Evolutionary conservation across 192 early-diverging fungal genomes (phyloP).

Genomic region (Coemansia sp.): DNA sequence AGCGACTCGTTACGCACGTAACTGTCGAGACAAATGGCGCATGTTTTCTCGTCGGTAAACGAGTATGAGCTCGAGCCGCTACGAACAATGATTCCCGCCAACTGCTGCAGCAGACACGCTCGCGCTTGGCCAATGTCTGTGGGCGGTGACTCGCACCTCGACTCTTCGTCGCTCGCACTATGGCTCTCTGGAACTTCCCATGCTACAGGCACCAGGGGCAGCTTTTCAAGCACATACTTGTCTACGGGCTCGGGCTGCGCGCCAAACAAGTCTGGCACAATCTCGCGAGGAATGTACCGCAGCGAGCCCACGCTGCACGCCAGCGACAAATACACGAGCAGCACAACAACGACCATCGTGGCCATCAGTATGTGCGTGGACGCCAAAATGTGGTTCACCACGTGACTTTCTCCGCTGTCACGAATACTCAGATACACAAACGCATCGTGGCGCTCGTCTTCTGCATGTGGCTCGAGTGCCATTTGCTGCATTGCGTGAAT

Average conservation of each 20-base stretch:
- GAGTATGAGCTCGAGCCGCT: constrained; percentile 37
- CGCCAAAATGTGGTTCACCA: constrained; percentile 29
- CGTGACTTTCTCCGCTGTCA: constrained; percentile 5
- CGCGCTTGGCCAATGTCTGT: constrained; percentile 5
- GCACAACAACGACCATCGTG: constrained; percentile 17
- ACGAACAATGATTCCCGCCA: constrained; percentile 40
- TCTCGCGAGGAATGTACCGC: constrained; percentile 34
- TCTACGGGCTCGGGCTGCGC: constrained; percentile 34
- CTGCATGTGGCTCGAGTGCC: constrained; percentile 4
- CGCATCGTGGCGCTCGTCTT: constrained; percentile 3
- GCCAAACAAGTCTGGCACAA: constrained; percentile 36
- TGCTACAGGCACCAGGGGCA: constrained; percentile 39
- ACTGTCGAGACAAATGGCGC: constrained; percentile 72
- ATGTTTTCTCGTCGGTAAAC: constrained; percentile 62
- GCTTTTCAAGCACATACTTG: constrained; percentile 18
- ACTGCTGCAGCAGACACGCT: constrained; percentile 25
- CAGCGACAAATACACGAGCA: constrained; percentile 30
- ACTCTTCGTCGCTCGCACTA: constrained; percentile 21
- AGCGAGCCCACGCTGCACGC: constrained; percentile 49
- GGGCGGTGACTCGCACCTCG: constrained; percentile 29
- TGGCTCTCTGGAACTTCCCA: constrained; percentile 17
- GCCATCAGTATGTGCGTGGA: constrained; percentile 38
- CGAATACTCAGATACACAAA: constrained; percentile 39
- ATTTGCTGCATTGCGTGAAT: constrained; percentile 31
- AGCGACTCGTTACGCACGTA: constrained; percentile 70